These are phyloP conservation scores for Xylaria venustula DNA, from an alignment of 495 filamentous ascomycete genomes.

Conservation along the genomic window DNA sequence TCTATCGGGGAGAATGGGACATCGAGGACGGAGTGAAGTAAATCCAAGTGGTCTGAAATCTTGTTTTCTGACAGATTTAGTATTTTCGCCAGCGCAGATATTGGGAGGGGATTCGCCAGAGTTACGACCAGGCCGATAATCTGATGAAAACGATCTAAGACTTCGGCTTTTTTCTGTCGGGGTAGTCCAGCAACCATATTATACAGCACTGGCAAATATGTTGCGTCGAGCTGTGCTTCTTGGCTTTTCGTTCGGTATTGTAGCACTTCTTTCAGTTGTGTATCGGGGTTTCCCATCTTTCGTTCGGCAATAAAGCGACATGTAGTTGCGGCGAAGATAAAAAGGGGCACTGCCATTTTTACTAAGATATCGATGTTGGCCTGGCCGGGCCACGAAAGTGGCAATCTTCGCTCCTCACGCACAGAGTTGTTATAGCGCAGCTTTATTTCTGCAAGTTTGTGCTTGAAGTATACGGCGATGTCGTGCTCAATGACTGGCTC, in stretches of 20 bases:
- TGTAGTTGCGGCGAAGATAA: slow-evolving; percentile 44
- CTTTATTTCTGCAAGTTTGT: slow-evolving; percentile 19
- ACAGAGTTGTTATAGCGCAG: slow-evolving; percentile 12
- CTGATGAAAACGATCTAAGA: neutral
- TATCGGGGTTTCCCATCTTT: neutral
- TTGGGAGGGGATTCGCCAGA: slow-evolving; percentile 20
- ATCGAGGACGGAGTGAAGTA: slow-evolving; percentile 27
- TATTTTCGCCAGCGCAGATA: slow-evolving; percentile 12
- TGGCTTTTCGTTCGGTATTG: neutral
- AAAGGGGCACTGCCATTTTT: slow-evolving; percentile 36
- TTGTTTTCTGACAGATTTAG: slow-evolving; percentile 14
- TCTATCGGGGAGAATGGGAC: slow-evolving; percentile 16
- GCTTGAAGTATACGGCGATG: neutral
- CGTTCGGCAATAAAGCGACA: slow-evolving; percentile 34
- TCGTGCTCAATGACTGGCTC: neutral
- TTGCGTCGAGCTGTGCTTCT: slow-evolving; percentile 16
- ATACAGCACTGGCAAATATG: neutral
- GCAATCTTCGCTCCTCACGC: neutral
- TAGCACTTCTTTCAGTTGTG: slow-evolving; percentile 19
- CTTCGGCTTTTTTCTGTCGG: neutral
- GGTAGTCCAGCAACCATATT: neutral
- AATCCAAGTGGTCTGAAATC: slow-evolving; percentile 19
- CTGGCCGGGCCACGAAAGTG: slow-evolving; percentile 36
- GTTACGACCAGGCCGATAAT: slow-evolving; percentile 30
- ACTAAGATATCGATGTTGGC: slow-evolving; percentile 30